phyloP scores from a whole-genome alignment of 345 rosid species.

The Aquilaria sinensis region DNA sequence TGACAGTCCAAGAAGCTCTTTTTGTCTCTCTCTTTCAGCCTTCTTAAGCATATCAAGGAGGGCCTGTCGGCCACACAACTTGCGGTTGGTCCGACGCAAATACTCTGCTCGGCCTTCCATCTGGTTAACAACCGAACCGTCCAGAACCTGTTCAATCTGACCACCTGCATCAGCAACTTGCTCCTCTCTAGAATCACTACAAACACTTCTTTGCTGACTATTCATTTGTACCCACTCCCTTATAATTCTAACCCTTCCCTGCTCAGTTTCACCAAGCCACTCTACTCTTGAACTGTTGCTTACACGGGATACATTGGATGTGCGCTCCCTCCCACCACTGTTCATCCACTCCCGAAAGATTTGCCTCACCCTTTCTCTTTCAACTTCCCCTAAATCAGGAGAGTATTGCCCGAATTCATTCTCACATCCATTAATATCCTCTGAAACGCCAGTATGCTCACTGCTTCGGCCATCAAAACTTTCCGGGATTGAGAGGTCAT shows the following conservation, averaged over 20 bases:
- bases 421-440: constrained; percentile 38
- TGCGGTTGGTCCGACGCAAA: constrained; percentile 63
- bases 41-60: constrained; percentile 80
- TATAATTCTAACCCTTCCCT: constrained; percentile 82
- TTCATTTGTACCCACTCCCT: constrained; percentile 87
- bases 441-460: constrained; percentile 34
- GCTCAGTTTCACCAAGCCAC: constrained; percentile 91
- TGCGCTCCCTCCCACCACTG: constrained; percentile 45
- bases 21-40: constrained; percentile 74
- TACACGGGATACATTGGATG: constrained; percentile 36
- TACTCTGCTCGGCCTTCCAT: constrained; percentile 40
- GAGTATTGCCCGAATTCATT: constrained; percentile 52
- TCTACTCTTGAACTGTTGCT: constrained; percentile 48
- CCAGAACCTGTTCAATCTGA: constrained; percentile 66
- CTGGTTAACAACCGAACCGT: constrained; percentile 49
- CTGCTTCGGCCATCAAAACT: constrained; percentile 30
- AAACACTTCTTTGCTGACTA: constrained; percentile 55
- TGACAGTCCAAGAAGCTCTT: constrained; percentile 63
- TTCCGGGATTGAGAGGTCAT: constrained; percentile 28
- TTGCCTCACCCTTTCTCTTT: constrained; percentile 86
- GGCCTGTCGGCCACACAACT: constrained; percentile 86
- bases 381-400: constrained; percentile 63
- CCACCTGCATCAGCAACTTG: constrained; percentile 47
- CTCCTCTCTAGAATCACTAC: constrained; percentile 49
- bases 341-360: constrained; percentile 85